Base-by-base conservation (phyloP, 2,329 filamentous ascomycete species). In the Cladosporium colombiae region DNA sequence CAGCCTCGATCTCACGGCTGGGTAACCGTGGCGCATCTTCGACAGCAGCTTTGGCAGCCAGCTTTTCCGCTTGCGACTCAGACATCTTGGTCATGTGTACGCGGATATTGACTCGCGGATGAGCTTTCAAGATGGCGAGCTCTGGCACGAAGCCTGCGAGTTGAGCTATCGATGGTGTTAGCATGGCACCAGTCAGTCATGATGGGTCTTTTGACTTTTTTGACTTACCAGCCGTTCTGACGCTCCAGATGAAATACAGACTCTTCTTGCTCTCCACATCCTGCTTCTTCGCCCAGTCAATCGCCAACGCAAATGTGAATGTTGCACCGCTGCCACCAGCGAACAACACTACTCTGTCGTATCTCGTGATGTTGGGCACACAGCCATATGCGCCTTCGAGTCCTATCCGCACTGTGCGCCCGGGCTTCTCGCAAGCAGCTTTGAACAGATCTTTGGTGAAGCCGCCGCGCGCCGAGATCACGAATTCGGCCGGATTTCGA, bases 301-400 rank as follows among this genome's bases (percentile, higher is more conserved):
- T 76, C 58, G 87, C 84, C 13, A 86, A 73, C 1, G 86, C 85
- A 25, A 86, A 73, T 0, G 82, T 85, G 68, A 86, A 88, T 0
- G 85, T 85, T 18, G 82, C 83, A 1, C 87, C 87, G 60, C 84
- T 87, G 23, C 84, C 85, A 14, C 86, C 86, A n/a, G 86, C 85
- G 6, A 89, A 74, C 1, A 89, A 74, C 1, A 88, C 75, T 2
- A 88, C 79, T 68, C 82, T 86, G 68, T 88, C 85, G 66, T 88
- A 88, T 67, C 86, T 84, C 40, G 81, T 79, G n/a, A 86, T 75
- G 0, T 71, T 65, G 0, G 73, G 72, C 5, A 69, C 67, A 14
- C 67, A 55, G 11, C 74, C 73, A 64, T 75, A 75, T 0, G 73
- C 73, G 10, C 74, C 74, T 40, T 75, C 74, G 11, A 75, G 56